Percentiles rank a stretch among this genome's conserved stretches.
phyloP scores from a whole-genome alignment of 805 yeast species.

The Lipomyces kockii region DNA sequence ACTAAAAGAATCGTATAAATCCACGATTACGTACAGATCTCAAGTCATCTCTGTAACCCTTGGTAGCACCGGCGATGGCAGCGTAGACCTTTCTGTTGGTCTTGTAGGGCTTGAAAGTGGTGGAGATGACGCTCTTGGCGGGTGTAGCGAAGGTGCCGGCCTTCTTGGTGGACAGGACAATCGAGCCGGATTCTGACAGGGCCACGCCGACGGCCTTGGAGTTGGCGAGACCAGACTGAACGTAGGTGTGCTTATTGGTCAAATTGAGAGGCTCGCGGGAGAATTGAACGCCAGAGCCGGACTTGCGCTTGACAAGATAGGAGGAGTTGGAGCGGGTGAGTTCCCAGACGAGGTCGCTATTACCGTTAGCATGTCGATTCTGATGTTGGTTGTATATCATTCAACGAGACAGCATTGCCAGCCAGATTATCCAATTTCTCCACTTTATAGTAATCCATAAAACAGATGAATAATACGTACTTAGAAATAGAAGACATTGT shows the following conservation, averaged over 20 bases:
- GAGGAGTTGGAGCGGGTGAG: slow-evolving; percentile 54
- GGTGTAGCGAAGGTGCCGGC: slow-evolving; percentile 54
- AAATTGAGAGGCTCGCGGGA: slow-evolving; percentile 59
- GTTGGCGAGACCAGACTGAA: slow-evolving; percentile 56
- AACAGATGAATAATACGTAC: slow-evolving; percentile 13
- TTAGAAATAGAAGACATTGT: slow-evolving; percentile 32
- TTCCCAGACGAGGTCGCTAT: slow-evolving; percentile 57
- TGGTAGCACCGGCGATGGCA: slow-evolving; percentile 53
- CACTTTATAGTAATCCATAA: neutral
- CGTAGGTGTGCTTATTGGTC: slow-evolving; percentile 53
- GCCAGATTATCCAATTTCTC: neutral
- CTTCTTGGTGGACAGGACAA: slow-evolving; percentile 51
- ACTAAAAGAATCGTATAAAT: neutral
- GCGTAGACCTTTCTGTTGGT: slow-evolving; percentile 52
- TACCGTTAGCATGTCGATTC: neutral
- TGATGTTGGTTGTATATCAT: neutral
- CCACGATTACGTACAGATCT: slow-evolving; percentile 28
- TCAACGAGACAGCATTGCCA: neutral
- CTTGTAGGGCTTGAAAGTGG: slow-evolving; percentile 52
- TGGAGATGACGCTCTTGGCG: slow-evolving; percentile 48
- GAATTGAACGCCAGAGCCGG: slow-evolving; percentile 49
- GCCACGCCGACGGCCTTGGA: slow-evolving; percentile 56
- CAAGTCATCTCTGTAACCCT: slow-evolving; percentile 57
- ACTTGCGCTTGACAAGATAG: slow-evolving; percentile 54
- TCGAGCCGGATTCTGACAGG: slow-evolving; percentile 46